Evolutionary conservation across 495 filamentous ascomycete species (phyloP), one percentile per base, ranked within the genome.

Genomic region (Tetracladium marchalianum): DNA sequence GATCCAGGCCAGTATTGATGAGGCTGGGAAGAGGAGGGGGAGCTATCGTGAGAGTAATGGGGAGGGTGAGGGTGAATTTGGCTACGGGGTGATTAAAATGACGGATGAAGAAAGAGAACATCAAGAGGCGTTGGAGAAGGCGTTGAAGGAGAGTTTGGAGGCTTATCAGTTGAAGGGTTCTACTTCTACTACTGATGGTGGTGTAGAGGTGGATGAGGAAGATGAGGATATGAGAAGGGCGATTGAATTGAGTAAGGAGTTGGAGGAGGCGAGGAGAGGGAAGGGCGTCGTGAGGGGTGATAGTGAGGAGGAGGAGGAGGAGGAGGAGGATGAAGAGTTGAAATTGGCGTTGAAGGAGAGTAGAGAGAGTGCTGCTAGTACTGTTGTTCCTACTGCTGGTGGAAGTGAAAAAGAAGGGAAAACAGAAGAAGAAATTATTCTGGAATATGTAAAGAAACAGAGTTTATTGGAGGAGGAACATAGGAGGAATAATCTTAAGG

Each of bases 371-470:
- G 19, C 11, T 32, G 11, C 18, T 18, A 75, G 22, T 27, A 27
- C 22, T 27, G 22, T 7, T 27, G 7, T 7, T 27, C 3, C 7
- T 27, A 27, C 22, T 27, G 22, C 22, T 27, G 22, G 3, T 7
- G 18, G 56, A n/a, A 27, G 7, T 27, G 22, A 7, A 3, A 27
- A 52, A 19, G 67, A 64, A 47, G 56, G 66, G 41, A 70, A 58
- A 52, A 73, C 69, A 0, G 85, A 88, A 61, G 84, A 88, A 57
- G 77, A 84, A 24, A 75, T 84, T 49, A 73, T 90, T 19, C 56
- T 90, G 58, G 80, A 86, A 49, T 85, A 84, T 60, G 71, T 87
- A n/a, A 85, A 80, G 66, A 80, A 76, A 62, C 82, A 87, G 63
- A 87, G 84, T 62, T 54, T 87, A 16, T 71, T 73, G 0, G 84